Conservation (phyloP, 2,329 filamentous ascomycete species). For the Pseudogymnoascus sp. region DNA sequence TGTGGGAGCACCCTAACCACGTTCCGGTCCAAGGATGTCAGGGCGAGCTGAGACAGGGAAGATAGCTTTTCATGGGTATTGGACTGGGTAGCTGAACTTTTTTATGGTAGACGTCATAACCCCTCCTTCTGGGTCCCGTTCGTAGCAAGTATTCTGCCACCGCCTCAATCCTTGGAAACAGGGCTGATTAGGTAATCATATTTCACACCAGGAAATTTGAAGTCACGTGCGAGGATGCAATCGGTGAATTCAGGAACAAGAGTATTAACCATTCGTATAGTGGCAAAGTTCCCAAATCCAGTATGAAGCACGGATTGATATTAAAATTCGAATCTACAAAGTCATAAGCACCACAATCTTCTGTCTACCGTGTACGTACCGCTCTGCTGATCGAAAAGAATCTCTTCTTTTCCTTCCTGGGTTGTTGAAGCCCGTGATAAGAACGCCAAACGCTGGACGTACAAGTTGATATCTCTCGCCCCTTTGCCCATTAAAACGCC, state of each 20-base stretch:
- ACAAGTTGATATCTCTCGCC: constrained; percentile 9
- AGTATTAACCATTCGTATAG: neutral
- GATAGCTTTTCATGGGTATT: neutral
- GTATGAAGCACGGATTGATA: neutral
- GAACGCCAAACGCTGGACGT: constrained; percentile 9
- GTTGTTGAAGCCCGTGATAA: constrained; percentile 10
- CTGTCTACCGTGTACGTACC: constrained; percentile 4
- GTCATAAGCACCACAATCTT: constrained; percentile 1
- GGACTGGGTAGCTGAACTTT: neutral
- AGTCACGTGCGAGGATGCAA: neutral
- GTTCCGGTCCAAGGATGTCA: neutral
- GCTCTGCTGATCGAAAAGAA: neutral
- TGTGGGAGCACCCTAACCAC: neutral
- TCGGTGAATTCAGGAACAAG: too few species aligned
- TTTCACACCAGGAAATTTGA: neutral
- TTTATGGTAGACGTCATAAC: neutral
- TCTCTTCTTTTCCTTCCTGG: constrained; percentile 7
- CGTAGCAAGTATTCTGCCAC: neutral
- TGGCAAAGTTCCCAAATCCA: neutral
- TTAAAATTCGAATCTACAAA: constrained; percentile 6
- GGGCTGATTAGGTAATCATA: neutral
- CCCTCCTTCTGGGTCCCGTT: neutral
- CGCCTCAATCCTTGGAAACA: neutral
- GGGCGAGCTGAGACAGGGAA: constrained; percentile 2
- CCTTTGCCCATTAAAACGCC: constrained; percentile 5